Evolutionary conservation across 805 yeast genomes (phyloP).

Genomic region (Candida orba): DNA sequence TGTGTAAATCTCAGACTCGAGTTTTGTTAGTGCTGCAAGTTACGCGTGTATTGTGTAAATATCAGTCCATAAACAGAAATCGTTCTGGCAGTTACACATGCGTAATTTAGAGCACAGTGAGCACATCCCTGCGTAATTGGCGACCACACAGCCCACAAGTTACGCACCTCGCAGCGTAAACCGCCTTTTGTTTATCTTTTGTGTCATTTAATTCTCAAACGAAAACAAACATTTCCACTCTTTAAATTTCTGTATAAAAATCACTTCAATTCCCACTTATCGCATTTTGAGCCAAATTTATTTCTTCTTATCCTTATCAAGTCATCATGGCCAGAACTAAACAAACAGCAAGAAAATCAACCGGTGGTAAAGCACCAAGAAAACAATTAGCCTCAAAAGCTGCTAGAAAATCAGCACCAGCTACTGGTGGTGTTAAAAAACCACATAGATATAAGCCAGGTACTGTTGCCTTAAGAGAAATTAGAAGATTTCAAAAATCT

Average conservation of each 20-base stretch:
- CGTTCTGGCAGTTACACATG: too few relatives aligned
- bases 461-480: slow-evolving; percentile 94
- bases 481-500: slow-evolving; percentile 94
- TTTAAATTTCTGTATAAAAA: too few relatives aligned
- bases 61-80: too few relatives aligned
- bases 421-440: slow-evolving; percentile 88
- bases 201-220: background rate
- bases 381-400: slow-evolving; percentile 88
- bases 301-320: too few relatives aligned
- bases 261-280: too few relatives aligned
- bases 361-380: slow-evolving; percentile 97
- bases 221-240: too few relatives aligned
- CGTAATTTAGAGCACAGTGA: too few relatives aligned
- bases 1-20: too few relatives aligned
- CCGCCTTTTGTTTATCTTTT: background rate
- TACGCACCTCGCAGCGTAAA: background rate
- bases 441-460: slow-evolving; percentile 98
- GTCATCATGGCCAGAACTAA: slow-evolving; percentile 79
- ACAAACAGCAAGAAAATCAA: slow-evolving; percentile 91
- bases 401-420: slow-evolving; percentile 90
- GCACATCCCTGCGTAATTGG: too few relatives aligned
- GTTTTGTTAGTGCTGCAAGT: background rate
- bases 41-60: background rate
- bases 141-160: too few relatives aligned
- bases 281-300: too few relatives aligned